Percentiles rank a stretch among this genome's conserved stretches.
Evolutionary conservation across 2,329 filamentous ascomycete species (phyloP).

Genomic region (Drechslerella coelobrocha): DNA sequence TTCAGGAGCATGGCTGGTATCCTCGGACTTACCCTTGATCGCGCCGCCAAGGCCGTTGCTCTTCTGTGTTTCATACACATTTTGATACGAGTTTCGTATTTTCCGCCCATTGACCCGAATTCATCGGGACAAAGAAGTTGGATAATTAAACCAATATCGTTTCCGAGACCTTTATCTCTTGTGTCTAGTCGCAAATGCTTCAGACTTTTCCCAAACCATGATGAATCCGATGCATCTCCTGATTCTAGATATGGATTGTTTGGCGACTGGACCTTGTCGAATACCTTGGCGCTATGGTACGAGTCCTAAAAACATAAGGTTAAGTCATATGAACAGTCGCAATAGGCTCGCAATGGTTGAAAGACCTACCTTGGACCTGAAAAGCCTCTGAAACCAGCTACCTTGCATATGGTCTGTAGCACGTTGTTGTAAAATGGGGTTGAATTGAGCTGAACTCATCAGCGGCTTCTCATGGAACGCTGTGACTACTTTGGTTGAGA

Average conservation of each 20-base stretch:
- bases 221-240: neutral
- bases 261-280: neutral
- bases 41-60: neutral
- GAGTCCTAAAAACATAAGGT: too few relatives aligned
- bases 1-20: neutral
- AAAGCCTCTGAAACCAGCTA: neutral
- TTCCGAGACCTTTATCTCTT: neutral
- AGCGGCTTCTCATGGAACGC: neutral
- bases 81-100: conserved; percentile 3
- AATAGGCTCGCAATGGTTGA: too few relatives aligned
- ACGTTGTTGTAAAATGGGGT: neutral
- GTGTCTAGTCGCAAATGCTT: neutral
- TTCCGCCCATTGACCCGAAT: conserved; percentile 7
- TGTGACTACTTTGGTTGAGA: conserved; percentile 14
- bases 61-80: conserved; percentile 21
- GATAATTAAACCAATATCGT: conserved; percentile 11
- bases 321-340: neutral
- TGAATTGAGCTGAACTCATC: neutral
- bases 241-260: neutral
- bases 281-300: too few relatives aligned
- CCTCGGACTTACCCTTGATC: conserved; percentile 16
- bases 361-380: neutral
- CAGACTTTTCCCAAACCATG: neutral
- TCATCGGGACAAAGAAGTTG: conserved; percentile 39
- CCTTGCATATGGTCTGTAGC: neutral